Base-by-base conservation (phyloP, 148 eudicot species). In the Cornus kousa region DNA sequence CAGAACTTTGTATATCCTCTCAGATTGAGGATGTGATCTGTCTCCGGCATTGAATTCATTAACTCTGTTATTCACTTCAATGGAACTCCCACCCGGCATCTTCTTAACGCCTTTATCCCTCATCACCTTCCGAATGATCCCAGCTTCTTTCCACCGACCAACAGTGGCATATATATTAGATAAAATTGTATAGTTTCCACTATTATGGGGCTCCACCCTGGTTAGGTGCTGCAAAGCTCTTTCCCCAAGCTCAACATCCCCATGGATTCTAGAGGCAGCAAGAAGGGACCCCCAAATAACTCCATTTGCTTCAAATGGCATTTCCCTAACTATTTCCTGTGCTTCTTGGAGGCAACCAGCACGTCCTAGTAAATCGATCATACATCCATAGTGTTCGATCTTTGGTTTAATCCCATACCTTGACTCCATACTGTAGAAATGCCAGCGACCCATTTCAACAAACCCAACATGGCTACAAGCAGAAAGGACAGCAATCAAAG, bases 271-370 rank as follows among this genome's bases (percentile, higher is more conserved):
- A 12, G 90, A 83, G 71, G 87, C 85, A 46, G 90, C 90, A 65
- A 90, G 89, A 80, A 90, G 81, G 31, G 91, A 87, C 68, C 94
- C 91, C 94, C 94, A 90, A 50, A 89, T 86, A 69, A 90, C 90
- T 60, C 85, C 85, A 39, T 86, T 90, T 39, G 89, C 82, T 70
- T 87, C 73, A 70, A 89, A 88, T 35, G 94, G 90, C 89, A 89
- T 90, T 64, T 14, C 69, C 60, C 20, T 77, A 2, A 84, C 39
- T 31, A 89, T 79, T 62, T 85, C 84, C 64, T 85, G 85, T 31
- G 89, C 94, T 71, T 90, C 91, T 50, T 82, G 62, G 17, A 90
- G 87, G 76, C 73, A 71, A 55, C 91, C 94, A 28, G 80, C 86
- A 65, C 94, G 89, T 39, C 87, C 90, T 76, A 91, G 83, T 75